Evolutionary conservation across 495 filamentous ascomycete genomes (phyloP), one percentile per base, ranked within the genome.

Genomic region (Copromyces sp.): DNA sequence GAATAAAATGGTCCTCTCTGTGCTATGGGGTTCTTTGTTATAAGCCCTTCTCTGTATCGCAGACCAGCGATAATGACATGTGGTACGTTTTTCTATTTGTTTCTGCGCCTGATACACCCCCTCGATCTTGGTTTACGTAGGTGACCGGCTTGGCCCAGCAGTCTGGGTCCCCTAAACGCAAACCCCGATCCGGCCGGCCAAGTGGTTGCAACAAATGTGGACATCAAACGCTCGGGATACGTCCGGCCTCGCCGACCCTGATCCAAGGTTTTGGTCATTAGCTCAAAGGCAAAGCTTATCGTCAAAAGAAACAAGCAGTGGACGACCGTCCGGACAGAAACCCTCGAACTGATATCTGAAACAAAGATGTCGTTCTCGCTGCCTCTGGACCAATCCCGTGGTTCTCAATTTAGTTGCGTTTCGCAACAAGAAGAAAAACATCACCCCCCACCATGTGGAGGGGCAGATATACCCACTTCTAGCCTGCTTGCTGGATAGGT

Each of bases 371-470:
- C 53, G 3, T 35, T 17, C 24, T 61, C 53, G 53, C 53, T 61
- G 53, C 53, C 29, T 61, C 29, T 65, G 53, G 29, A 32, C 29
- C 53, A 65, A 65, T 71, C 65, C 70, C 35, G 65, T 39, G 72
- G 47, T 38, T 53, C 45, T 44, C 17, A n/a, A 40, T 61, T 65
- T 65, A 65, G 53, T 17, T 65, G 53, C 53, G 53, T 65, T 65
- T 65, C 53, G 65, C 70, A 44, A 70, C 69, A 40, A 74, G 68
- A 65, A 74, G 68, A 71, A 40, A 69, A 72, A 45, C 42, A 65
- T 65, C 53, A 35, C 53, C 45, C 69, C 73, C 69, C 73, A 72
- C 75, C 39, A 61, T 71, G 74, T 71, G 75, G 71, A 74, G 73
- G 68, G 69, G 75, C 74, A 29, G 53, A 65, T 53, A 45, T 68